Conservation (phyloP, 352 stramenopile species). For the Phytopythium litorale region DNA sequence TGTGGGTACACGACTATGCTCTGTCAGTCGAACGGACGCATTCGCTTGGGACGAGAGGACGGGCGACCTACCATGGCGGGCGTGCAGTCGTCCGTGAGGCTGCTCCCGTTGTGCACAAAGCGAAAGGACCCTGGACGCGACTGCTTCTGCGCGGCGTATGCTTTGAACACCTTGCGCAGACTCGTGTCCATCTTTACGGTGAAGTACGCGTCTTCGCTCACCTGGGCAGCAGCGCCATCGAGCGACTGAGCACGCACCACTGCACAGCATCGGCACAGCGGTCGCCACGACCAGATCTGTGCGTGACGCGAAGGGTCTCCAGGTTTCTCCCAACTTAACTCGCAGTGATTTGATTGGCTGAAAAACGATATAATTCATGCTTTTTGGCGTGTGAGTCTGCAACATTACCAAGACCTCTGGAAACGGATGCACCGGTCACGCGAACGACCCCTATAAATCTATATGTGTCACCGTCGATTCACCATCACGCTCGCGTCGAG, state of each 20-base stretch:
- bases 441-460: too few relatives aligned
- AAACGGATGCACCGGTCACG: too few relatives aligned
- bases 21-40: too few relatives aligned
- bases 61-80: neutral
- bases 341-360: too few relatives aligned
- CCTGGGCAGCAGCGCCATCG: neutral
- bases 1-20: too few relatives aligned
- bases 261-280: neutral
- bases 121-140: neutral
- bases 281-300: neutral
- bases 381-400: too few relatives aligned
- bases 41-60: too few relatives aligned
- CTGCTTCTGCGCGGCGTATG: neutral
- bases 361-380: too few relatives aligned
- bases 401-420: too few relatives aligned
- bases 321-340: too few relatives aligned
- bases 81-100: neutral
- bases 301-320: neutral
- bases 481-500: too few relatives aligned
- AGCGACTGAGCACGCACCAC: neutral
- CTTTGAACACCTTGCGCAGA: neutral
- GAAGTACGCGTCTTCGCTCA: conserved; percentile 1
- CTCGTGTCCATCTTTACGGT: neutral
- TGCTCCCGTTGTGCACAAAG: neutral
- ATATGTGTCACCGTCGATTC: too few relatives aligned